These are phyloP conservation scores for Thyridium curvatum DNA, from an alignment of 2,329 filamentous ascomycete species.

Conservation along the genomic window DNA sequence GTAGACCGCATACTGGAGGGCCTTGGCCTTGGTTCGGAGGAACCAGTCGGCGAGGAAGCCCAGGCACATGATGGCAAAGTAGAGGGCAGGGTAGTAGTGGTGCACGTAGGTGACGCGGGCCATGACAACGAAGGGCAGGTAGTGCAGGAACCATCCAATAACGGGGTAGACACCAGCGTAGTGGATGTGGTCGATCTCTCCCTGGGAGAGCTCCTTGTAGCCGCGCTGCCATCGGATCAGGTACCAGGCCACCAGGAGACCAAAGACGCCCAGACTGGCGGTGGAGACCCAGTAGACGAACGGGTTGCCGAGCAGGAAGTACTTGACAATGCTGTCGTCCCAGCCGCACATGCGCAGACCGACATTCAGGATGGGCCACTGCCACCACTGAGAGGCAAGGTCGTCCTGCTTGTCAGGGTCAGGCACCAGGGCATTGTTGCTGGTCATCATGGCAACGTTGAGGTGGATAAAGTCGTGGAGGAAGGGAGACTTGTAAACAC, in stretches of 20 bases:
- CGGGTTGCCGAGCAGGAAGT: slow-evolving; percentile 96
- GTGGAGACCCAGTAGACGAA: slow-evolving; percentile 95
- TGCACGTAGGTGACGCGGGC: slow-evolving; percentile 98
- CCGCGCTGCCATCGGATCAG: slow-evolving; percentile 93
- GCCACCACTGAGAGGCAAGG: slow-evolving; percentile 93
- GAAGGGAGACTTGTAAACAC: slow-evolving; percentile 94
- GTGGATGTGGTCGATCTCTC: slow-evolving; percentile 89
- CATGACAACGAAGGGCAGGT: slow-evolving; percentile 94
- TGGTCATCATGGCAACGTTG: slow-evolving; percentile 99
- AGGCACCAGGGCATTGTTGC: slow-evolving; percentile 95
- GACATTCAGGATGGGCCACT: slow-evolving; percentile 94
- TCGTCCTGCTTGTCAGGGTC: slow-evolving; percentile 99
- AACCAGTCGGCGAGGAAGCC: slow-evolving; percentile 88
- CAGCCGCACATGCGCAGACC: slow-evolving; percentile 98
- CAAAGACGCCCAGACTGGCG: slow-evolving; percentile 67
- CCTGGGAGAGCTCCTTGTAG: slow-evolving; percentile 71
- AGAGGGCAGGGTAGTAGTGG: slow-evolving; percentile 97
- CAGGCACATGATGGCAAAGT: slow-evolving; percentile 87
- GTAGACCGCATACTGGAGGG: slow-evolving; percentile 64
- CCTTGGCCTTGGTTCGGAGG: slow-evolving; percentile 58
- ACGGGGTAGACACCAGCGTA: slow-evolving; percentile 89
- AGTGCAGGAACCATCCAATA: slow-evolving; percentile 93
- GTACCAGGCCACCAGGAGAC: slow-evolving; percentile 73
- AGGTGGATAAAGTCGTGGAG: slow-evolving; percentile 95
- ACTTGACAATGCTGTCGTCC: slow-evolving; percentile 94